Conservation (phyloP, 495 filamentous ascomycete species). For the Tirmania nivea region DNA sequence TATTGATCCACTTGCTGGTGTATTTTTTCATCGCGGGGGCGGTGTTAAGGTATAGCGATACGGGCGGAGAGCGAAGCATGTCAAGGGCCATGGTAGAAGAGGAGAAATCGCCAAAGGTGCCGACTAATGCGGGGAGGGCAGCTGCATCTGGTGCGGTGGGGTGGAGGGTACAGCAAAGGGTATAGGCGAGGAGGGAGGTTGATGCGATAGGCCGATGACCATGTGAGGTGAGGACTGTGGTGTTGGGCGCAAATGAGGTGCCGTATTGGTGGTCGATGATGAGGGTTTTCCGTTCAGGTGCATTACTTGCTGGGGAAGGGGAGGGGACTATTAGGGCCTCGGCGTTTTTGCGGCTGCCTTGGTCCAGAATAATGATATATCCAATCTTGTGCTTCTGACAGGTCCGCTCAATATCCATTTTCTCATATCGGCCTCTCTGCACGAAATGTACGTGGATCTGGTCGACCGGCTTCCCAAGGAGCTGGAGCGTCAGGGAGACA, state of each 20-base stretch:
- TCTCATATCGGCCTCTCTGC: conserved; percentile 26
- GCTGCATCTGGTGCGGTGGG: conserved; percentile 24
- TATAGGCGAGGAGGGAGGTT: conserved; percentile 33
- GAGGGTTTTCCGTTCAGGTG: conserved; percentile 21
- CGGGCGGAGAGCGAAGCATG: too few relatives aligned
- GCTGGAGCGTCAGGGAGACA: conserved; percentile 29
- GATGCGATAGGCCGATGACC: conserved; percentile 36
- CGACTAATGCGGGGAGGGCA: conserved; percentile 33
- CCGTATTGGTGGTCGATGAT: conserved; percentile 37
- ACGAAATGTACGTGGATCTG: conserved; percentile 32
- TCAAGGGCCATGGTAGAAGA: too few relatives aligned
- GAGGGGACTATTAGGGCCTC: conserved; percentile 16
- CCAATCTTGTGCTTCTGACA: conserved; percentile 20
- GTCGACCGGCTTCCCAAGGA: conserved; percentile 26
- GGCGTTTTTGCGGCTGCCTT: conserved; percentile 26
- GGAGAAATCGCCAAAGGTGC: conserved; percentile 35
- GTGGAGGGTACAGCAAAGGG: conserved; percentile 31
- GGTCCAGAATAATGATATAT: conserved; percentile 38
- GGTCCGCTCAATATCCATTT: conserved; percentile 22
- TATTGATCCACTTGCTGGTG: conserved; percentile 22
- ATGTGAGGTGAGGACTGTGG: conserved; percentile 30
- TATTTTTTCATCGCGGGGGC: conserved; percentile 24
- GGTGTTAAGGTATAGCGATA: too few relatives aligned
- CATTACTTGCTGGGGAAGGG: too few relatives aligned
- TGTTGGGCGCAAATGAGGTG: conserved; percentile 27